These are phyloP conservation scores for Podaxis mareebaensis DNA, from an alignment of 768 basidiomycete species.

Conservation along the genomic window DNA sequence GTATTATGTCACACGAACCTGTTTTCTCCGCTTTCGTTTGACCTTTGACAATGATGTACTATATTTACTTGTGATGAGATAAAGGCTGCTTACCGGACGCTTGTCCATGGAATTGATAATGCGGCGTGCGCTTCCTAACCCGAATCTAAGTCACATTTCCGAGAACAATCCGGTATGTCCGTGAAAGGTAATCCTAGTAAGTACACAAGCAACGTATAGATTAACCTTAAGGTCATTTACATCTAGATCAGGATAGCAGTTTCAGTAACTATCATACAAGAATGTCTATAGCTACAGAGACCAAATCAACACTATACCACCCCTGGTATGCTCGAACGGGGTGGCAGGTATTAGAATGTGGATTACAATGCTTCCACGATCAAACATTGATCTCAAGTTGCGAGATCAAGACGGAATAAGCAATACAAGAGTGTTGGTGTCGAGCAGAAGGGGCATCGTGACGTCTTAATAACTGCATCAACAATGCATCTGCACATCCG, in stretches of 20 bases:
- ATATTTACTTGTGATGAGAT: background rate
- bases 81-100: no score
- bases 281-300: conserved; percentile 9
- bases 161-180: background rate
- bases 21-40: background rate
- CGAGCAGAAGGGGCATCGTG: conserved; percentile 53
- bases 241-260: background rate
- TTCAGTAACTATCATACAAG: background rate
- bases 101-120: no score
- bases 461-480: conserved; percentile 43
- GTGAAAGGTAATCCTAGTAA: background rate
- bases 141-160: no score
- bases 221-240: background rate
- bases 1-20: background rate
- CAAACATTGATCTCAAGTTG: background rate
- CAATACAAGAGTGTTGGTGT: conserved; percentile 54
- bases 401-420: conserved; percentile 49
- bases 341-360: background rate
- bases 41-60: background rate
- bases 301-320: background rate
- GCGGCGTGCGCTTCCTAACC: no score
- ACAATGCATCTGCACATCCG: conserved; percentile 49
- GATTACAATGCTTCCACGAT: background rate
- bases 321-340: background rate
- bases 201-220: background rate